Percentiles rank a stretch among this genome's conserved stretches.
phyloP scores from a whole-genome alignment of 2,329 filamentous ascomycete genomes.

The Dactylellina cionopaga region DNA sequence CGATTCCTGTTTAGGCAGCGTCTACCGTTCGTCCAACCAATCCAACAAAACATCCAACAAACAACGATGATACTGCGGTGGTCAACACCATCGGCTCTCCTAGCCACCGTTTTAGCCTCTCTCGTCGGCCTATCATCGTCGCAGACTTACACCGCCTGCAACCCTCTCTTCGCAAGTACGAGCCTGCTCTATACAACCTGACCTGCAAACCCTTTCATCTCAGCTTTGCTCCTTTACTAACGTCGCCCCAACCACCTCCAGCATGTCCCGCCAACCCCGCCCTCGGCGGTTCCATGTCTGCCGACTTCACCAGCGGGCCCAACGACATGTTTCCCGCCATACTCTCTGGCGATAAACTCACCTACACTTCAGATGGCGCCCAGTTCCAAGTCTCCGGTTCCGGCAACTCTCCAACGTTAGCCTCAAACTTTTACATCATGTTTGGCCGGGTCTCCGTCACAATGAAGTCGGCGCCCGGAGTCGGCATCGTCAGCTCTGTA shows the following conservation, averaged over 20 bases:
- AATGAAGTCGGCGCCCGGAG: slow-evolving; percentile 85
- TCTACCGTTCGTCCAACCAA: slow-evolving; percentile 2
- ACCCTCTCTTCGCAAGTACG: slow-evolving; percentile 64
- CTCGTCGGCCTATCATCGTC: slow-evolving; percentile 59
- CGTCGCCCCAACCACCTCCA: slow-evolving; percentile 57
- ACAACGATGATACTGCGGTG: slow-evolving; percentile 30
- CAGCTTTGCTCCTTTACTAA: slow-evolving; percentile 47
- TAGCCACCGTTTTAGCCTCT: slow-evolving; percentile 27
- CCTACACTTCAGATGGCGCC: slow-evolving; percentile 80
- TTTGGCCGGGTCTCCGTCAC: slow-evolving; percentile 89
- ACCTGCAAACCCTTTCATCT: too few species aligned
- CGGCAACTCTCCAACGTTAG: slow-evolving; percentile 86
- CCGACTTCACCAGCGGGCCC: slow-evolving; percentile 81
- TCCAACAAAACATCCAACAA: background rate
- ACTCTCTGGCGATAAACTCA: slow-evolving; percentile 68
- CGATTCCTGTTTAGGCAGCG: slow-evolving; percentile 28
- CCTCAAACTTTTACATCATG: slow-evolving; percentile 98
- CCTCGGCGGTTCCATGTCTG: slow-evolving; percentile 80
- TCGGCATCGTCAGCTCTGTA: slow-evolving; percentile 90
- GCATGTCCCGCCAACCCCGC: slow-evolving; percentile 80
- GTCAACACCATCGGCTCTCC: background rate
- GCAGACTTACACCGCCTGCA: slow-evolving; percentile 69
- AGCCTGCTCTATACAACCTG: slow-evolving; percentile 16
- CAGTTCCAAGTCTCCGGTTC: slow-evolving; percentile 80
- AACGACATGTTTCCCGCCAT: slow-evolving; percentile 79